A percentile compares a stretch with the other conserved stretches of the same genome.
Conservation (phyloP, 2,329 filamentous ascomycete species). For the Botrytis porri region DNA sequence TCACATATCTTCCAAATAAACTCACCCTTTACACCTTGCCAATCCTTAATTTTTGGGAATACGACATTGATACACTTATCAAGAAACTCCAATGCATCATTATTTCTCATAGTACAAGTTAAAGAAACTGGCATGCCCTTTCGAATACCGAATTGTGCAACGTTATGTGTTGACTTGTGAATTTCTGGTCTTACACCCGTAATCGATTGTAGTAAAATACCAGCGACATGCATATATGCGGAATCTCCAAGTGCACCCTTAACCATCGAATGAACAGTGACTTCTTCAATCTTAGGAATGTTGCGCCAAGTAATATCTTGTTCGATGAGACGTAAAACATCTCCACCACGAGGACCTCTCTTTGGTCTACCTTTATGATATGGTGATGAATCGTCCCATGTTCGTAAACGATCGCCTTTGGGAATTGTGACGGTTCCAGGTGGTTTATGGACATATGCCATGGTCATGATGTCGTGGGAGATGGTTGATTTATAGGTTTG, state of each 20-base stretch:
- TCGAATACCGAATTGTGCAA: constrained; percentile 72
- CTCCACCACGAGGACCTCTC: constrained; percentile 77
- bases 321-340: constrained; percentile 69
- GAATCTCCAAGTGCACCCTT: constrained; percentile 65
- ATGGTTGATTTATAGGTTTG: constrained; percentile 89
- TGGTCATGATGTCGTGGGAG: constrained; percentile 80
- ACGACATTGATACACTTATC: constrained; percentile 89
- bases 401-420: constrained; percentile 66
- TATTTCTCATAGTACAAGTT: constrained; percentile 73
- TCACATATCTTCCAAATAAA: not conserved
- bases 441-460: constrained; percentile 82
- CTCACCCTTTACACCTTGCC: constrained; percentile 69
- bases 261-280: constrained; percentile 78
- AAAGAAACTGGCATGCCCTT: constrained; percentile 70
- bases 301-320: constrained; percentile 76
- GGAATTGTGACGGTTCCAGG: constrained; percentile 64
- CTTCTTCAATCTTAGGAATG: constrained; percentile 74
- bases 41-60: constrained; percentile 94
- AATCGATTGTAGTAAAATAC: constrained; percentile 81
- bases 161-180: constrained; percentile 66
- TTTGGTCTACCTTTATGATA: constrained; percentile 91
- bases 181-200: constrained; percentile 71
- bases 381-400: constrained; percentile 87
- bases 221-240: constrained; percentile 74
- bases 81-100: constrained; percentile 84